Base-by-base conservation (phyloP, 176 grass and related monocot species). In the Coix lacrymajobi region DNA sequence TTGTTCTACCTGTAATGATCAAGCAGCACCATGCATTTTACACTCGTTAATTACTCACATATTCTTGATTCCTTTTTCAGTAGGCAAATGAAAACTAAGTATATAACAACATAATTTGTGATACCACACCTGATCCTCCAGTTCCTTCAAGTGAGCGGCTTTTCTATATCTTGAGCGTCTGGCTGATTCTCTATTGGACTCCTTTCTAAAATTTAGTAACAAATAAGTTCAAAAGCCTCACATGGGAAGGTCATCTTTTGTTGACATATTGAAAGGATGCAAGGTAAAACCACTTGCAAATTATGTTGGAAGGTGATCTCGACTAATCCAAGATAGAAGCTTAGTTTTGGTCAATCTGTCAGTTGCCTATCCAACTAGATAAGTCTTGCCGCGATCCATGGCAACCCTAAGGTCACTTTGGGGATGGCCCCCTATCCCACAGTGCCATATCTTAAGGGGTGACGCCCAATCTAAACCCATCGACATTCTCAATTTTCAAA, bases 131-230 rank as follows among this genome's bases (percentile, higher is more conserved):
- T 97, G 90, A 29, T 86, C 83, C 74, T 97, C 92, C 43, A 97
- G 69, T 1, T 92, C 94, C 82, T 84, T 92, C 29, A 89, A 28
- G 87, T 92, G 92, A 90, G 87, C 92, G 75, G 93, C 92, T 66
- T 92, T 97, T 89, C 92, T 97, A 10, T 65, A 87, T 85, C 94
- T 97, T 66, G 92, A 94, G 39, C 90, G 89, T 77, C 90, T 88
- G 6, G 94, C 94, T 3, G 94, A 97, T 79, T 97, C 92, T 43
- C 92, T 68, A 54, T 97, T 97, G 16, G 94, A 97, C 80, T 90
- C 71, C 85, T 94, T 97, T 64, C 94, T 94, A 28, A 71, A 84
- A 77, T 46, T 2, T 22, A n/a, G 43, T 19, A 81, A 81, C 30
- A 49, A 46, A 80, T 24, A 46, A 75, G 7, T 24, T 39, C 28